phyloP scores from a whole-genome alignment of 768 basidiomycete species.

The Naematelia aurantialba region DNA sequence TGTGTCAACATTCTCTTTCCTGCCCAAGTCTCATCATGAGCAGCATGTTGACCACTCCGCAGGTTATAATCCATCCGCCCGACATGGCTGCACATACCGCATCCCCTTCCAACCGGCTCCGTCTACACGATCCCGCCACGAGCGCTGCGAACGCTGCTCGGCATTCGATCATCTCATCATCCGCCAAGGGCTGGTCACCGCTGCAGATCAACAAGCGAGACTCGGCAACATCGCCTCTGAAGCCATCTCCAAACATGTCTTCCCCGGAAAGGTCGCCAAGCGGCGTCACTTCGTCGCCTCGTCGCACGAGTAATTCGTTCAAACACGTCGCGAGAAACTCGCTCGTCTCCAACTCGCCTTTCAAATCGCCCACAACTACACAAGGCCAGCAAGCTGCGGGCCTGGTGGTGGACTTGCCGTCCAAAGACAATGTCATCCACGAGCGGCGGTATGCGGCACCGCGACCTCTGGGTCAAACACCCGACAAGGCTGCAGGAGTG shows the following conservation, averaged over 20 bases:
- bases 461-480: slow-evolving; percentile 26
- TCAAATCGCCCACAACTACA: slow-evolving; percentile 41
- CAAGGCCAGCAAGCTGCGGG: slow-evolving; percentile 38
- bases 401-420: slow-evolving; percentile 12
- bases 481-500: slow-evolving; percentile 27
- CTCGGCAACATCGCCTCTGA: slow-evolving; percentile 30
- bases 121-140: slow-evolving; percentile 16
- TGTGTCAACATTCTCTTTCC: not conserved
- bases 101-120: slow-evolving; percentile 20
- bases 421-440: slow-evolving; percentile 33
- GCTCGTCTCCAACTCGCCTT: slow-evolving; percentile 50
- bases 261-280: slow-evolving; percentile 10
- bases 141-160: slow-evolving; percentile 24
- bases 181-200: slow-evolving; percentile 50
- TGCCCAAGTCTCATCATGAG: not conserved
- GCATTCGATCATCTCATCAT: slow-evolving; percentile 46
- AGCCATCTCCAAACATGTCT: slow-evolving; percentile 26
- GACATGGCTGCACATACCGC: not conserved
- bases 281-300: slow-evolving; percentile 17
- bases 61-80: not conserved
- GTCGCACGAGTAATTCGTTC: slow-evolving; percentile 49
- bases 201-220: slow-evolving; percentile 48
- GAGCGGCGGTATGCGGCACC: slow-evolving; percentile 18
- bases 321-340: slow-evolving; percentile 51
- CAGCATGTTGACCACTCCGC: not conserved